phyloP scores from a whole-genome alignment of 495 filamentous ascomycete genomes.

The Aspergillus egyptiacus region DNA sequence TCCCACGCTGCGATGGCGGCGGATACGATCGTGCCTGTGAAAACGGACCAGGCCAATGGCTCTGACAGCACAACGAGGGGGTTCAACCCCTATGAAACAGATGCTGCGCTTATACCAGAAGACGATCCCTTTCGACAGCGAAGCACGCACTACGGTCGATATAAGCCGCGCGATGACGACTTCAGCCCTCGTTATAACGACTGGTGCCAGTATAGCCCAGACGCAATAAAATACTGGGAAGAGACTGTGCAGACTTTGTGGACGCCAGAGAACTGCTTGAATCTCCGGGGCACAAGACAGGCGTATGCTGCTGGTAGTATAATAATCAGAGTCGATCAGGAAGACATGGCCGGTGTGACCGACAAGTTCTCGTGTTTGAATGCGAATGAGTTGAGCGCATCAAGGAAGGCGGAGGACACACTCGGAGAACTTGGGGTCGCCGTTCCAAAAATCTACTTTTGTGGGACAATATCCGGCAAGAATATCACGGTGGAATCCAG shows the following conservation, averaged over 20 bases:
- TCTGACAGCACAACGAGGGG: constrained; percentile 12
- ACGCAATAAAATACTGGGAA: constrained; percentile 32
- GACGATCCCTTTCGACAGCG: constrained; percentile 35
- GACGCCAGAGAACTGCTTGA: constrained; percentile 33
- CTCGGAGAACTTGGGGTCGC: constrained; percentile 30
- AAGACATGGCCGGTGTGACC: constrained; percentile 19
- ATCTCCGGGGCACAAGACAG: constrained; percentile 26
- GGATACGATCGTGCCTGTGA: constrained; percentile 19
- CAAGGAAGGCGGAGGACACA: constrained; percentile 34
- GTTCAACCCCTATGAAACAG: constrained; percentile 34
- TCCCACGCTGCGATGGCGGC: constrained; percentile 19
- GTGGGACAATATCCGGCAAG: constrained; percentile 34
- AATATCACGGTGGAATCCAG: constrained; percentile 40
- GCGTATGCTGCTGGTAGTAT: constrained; percentile 37
- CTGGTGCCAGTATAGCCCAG: constrained; percentile 32
- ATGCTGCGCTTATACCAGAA: constrained; percentile 26
- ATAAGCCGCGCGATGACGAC: constrained; percentile 31
- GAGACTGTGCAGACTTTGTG: constrained; percentile 28
- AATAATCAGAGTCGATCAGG: constrained; percentile 35
- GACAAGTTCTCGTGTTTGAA: constrained; percentile 50
- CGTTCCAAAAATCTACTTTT: constrained; percentile 38
- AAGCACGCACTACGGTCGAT: constrained; percentile 41
- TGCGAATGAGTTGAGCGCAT: constrained; percentile 44
- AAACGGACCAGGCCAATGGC: constrained; percentile 26
- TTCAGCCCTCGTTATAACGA: constrained; percentile 33